Conservation (phyloP, 2,329 filamentous ascomycete genomes). For the Falciphora oryzae region DNA sequence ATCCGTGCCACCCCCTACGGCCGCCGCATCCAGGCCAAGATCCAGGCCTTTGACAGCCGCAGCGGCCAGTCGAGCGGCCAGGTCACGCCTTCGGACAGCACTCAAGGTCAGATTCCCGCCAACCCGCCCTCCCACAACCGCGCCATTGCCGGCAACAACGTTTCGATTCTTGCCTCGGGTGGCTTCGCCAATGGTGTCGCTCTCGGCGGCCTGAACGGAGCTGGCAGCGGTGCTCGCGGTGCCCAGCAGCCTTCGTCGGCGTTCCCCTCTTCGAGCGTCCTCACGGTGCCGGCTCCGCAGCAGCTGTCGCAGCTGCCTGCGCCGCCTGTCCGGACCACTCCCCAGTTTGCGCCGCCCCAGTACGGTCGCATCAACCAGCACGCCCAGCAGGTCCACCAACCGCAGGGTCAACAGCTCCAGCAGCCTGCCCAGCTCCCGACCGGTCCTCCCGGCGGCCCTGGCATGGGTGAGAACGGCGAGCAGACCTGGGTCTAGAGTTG, state of each 20-base stretch:
- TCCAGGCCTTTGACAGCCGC: conserved; percentile 52
- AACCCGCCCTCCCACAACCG: conserved; percentile 36
- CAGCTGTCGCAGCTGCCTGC: conserved; percentile 13
- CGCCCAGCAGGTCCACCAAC: background rate
- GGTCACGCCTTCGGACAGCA: conserved; percentile 45
- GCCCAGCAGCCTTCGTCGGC: conserved; percentile 27
- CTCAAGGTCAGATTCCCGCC: conserved; percentile 48
- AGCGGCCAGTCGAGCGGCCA: conserved; percentile 41
- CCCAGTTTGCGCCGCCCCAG: conserved; percentile 16
- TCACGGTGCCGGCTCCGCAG: conserved; percentile 25
- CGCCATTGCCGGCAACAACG: conserved; percentile 34
- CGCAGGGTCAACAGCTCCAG: conserved; percentile 11
- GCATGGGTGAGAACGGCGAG: conserved; percentile 22
- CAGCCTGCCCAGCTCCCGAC: conserved; percentile 13
- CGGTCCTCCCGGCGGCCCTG: conserved; percentile 15
- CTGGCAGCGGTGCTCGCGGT: conserved; percentile 22
- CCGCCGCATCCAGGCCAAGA: conserved; percentile 87
- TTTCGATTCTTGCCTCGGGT: conserved; percentile 28
- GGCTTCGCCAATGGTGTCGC: conserved; percentile 24
- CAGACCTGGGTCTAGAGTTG: conserved; percentile 19
- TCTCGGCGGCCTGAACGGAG: conserved; percentile 22
- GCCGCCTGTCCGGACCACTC: conserved; percentile 7
- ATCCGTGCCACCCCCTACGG: conserved; percentile 93
- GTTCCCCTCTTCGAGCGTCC: conserved; percentile 22
- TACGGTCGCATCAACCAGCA: conserved; percentile 12